These are phyloP conservation scores for Stachybotrys echinatus DNA, from an alignment of 2,329 filamentous ascomycete species.

Conservation along the genomic window DNA sequence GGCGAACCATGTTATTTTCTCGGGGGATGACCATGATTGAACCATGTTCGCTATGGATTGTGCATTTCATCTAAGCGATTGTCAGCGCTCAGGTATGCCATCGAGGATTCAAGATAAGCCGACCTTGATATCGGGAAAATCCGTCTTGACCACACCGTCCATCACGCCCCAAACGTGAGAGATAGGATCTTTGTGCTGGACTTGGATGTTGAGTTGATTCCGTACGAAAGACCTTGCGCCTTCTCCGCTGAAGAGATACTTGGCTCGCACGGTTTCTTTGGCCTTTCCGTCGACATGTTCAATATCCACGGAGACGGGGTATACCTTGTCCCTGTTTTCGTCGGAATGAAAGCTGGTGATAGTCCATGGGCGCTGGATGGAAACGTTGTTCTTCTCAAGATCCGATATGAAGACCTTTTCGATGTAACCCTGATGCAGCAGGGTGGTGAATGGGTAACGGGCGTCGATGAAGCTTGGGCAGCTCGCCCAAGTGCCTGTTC, in stretches of 20 bases:
- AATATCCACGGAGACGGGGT: slow-evolving; percentile 75
- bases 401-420: slow-evolving; percentile 66
- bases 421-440: slow-evolving; percentile 67
- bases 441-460: slow-evolving; percentile 64
- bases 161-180: slow-evolving; percentile 73
- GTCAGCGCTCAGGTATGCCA: no score
- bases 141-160: slow-evolving; percentile 65
- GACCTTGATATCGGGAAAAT: slow-evolving; percentile 74
- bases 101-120: slow-evolving; percentile 6
- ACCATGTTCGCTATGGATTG: slow-evolving; percentile 67
- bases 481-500: slow-evolving; percentile 75
- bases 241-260: slow-evolving; percentile 68
- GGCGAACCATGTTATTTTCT: slow-evolving; percentile 62
- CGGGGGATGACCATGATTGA: slow-evolving; percentile 78
- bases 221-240: slow-evolving; percentile 64
- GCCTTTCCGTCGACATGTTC: slow-evolving; percentile 69
- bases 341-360: slow-evolving; percentile 57
- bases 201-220: slow-evolving; percentile 60
- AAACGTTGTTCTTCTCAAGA: slow-evolving; percentile 54
- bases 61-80: slow-evolving; percentile 59
- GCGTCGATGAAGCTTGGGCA: slow-evolving; percentile 80
- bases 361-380: slow-evolving; percentile 60
- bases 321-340: slow-evolving; percentile 51
- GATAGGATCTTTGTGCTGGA: slow-evolving; percentile 66
- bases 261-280: slow-evolving; percentile 61